Evolutionary conservation across 192 early-diverging fungal genomes (phyloP).

Genomic region (Coemansia javaensis): DNA sequence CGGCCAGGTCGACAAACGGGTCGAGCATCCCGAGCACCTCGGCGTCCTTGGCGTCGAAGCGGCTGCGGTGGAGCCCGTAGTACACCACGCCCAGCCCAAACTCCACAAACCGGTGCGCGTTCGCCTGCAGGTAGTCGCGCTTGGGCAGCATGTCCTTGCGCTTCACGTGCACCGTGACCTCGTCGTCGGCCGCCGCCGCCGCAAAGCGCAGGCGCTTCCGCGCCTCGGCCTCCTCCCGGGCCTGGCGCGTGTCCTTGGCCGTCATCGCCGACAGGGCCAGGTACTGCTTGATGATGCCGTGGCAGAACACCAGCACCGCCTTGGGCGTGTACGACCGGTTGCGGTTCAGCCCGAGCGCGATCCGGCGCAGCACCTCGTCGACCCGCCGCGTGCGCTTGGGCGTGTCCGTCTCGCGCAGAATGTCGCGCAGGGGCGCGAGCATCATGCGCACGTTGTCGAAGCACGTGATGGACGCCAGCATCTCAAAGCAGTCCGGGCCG

Average conservation of each 20-base stretch:
- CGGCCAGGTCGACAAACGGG: constrained; percentile 75
- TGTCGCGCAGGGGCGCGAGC: constrained; percentile 81
- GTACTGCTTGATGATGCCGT: constrained; percentile 83
- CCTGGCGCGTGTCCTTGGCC: constrained; percentile 53
- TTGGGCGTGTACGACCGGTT: constrained; percentile 64
- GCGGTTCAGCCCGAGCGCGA: constrained; percentile 72
- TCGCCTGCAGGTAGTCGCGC: constrained; percentile 75
- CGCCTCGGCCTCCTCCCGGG: constrained; percentile 55
- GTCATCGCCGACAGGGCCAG: constrained; percentile 61
- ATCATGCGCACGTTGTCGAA: constrained; percentile 65
- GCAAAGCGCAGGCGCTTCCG: constrained; percentile 41
- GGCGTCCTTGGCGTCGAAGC: constrained; percentile 49
- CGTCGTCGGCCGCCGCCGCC: constrained; percentile 27
- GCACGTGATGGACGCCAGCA: constrained; percentile 65
- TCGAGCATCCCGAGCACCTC: constrained; percentile 70
- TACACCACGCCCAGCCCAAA: constrained; percentile 89
- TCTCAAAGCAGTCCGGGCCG: constrained; percentile 82
- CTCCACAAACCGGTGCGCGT: constrained; percentile 86
- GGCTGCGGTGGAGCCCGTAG: constrained; percentile 58
- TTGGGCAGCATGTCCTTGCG: constrained; percentile 55
- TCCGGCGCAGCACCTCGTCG: constrained; percentile 69
- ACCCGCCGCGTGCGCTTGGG: constrained; percentile 70
- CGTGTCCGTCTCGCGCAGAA: constrained; percentile 80
- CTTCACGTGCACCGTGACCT: constrained; percentile 68
- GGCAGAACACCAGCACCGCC: constrained; percentile 75